Evolutionary conservation across 306 rosid species (phyloP).

Genomic region (Cicer pinnatifidum): DNA sequence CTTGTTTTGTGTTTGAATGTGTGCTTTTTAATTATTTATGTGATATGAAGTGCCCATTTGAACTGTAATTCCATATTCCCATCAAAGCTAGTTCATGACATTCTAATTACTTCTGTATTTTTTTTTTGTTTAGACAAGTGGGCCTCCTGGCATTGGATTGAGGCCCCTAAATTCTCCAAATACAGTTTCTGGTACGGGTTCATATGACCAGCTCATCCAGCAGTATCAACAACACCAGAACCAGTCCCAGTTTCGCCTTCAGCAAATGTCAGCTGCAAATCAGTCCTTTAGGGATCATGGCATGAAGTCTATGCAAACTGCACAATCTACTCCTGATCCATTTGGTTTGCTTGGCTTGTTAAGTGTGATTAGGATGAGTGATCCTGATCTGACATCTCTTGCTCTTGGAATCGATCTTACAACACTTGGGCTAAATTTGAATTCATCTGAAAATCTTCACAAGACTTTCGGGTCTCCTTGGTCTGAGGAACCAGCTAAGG

Average conservation of each 20-base stretch:
- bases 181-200: conserved; percentile 83
- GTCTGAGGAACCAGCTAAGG: conserved; percentile 96
- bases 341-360: conserved; percentile 94
- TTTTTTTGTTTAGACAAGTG: conserved; percentile 69
- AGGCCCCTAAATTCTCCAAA: conserved; percentile 84
- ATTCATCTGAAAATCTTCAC: conserved; percentile 94
- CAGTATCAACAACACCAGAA: conserved; percentile 87
- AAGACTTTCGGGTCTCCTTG: conserved; percentile 97
- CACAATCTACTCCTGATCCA: conserved; percentile 82
- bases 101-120: conserved; percentile 32
- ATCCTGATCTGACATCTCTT: conserved; percentile 91
- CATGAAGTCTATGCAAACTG: conserved; percentile 71
- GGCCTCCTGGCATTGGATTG: conserved; percentile 97
- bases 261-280: conserved; percentile 73
- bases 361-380: conserved; percentile 92
- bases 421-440: conserved; percentile 91
- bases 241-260: conserved; percentile 92
- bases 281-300: conserved; percentile 92
- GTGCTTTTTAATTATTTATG: neutral
- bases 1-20: neutral
- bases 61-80: neutral
- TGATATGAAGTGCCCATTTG: neutral
- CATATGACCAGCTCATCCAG: conserved; percentile 89
- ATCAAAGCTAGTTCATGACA: conserved; percentile 16
- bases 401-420: conserved; percentile 98